Conservation (phyloP, 306 rosid genomes). For the Fagus sylvatica region DNA sequence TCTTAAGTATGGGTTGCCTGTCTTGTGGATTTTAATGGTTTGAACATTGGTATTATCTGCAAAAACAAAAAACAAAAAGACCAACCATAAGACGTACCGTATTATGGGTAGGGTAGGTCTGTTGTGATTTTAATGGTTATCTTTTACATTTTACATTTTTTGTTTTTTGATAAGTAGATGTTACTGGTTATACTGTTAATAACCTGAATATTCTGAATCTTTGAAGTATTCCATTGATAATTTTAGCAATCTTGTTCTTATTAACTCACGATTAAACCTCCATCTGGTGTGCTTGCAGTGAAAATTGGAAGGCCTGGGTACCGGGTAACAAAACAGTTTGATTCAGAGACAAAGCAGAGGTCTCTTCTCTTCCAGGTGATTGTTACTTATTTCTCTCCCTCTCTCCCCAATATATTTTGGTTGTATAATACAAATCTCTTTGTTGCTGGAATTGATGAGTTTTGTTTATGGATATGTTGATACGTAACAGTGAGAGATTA, state of each 20-base stretch:
- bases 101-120: not conserved
- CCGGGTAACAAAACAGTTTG: conserved; percentile 89
- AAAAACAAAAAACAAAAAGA: not conserved
- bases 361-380: conserved; percentile 91
- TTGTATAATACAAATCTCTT: not conserved
- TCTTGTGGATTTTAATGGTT: not conserved
- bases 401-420: not conserved
- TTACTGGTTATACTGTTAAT: not conserved
- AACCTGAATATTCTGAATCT: not conserved
- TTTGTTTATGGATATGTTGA: not conserved
- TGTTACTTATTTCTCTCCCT: not conserved
- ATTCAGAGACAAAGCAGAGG: conserved; percentile 88
- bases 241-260: not conserved
- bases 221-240: not conserved
- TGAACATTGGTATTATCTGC: not conserved
- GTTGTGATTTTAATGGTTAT: not conserved
- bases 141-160: too few species aligned
- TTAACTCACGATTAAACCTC: not conserved
- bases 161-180: too few species aligned
- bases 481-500: not conserved
- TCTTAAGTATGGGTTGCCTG: not conserved
- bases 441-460: not conserved
- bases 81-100: not conserved
- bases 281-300: conserved; percentile 45
- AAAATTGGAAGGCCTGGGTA: conserved; percentile 98